These are phyloP conservation scores for Cyclocybe cylindracea DNA, from an alignment of 768 basidiomycete genomes.

Conservation along the genomic window DNA sequence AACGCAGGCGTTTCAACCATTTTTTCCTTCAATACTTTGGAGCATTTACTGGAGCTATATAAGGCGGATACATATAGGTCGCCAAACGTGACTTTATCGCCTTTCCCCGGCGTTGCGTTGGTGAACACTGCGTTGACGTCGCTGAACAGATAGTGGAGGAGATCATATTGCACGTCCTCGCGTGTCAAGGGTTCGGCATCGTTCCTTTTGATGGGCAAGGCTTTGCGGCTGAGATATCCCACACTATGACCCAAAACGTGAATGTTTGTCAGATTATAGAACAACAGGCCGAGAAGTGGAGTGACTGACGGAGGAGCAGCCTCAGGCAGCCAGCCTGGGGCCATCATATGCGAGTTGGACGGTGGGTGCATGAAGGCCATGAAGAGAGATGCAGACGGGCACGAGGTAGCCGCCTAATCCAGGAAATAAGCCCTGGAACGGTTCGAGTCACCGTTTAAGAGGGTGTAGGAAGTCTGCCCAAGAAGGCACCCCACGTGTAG, in stretches of 20 bases:
- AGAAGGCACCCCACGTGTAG: conserved; percentile 15
- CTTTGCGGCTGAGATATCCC: conserved; percentile 66
- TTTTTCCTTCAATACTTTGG: conserved; percentile 86
- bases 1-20: conserved; percentile 82
- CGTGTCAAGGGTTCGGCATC: conserved; percentile 84
- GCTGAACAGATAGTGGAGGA: conserved; percentile 78
- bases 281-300: not conserved
- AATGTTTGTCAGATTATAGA: too few relatives aligned
- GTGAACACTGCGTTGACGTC: conserved; percentile 73
- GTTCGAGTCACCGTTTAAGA: conserved; percentile 5
- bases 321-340: conserved; percentile 46
- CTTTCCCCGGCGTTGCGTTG: conserved; percentile 51
- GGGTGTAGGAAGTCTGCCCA: conserved; percentile 4
- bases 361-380: conserved; percentile 50
- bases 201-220: conserved; percentile 77
- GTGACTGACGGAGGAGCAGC: conserved; percentile 49
- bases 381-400: conserved; percentile 32
- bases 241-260: conserved; percentile 35
- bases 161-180: conserved; percentile 85
- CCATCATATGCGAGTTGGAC: conserved; percentile 26
- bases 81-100: conserved; percentile 67
- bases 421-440: conserved; percentile 12
- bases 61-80: conserved; percentile 84
- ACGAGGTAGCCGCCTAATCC: conserved; percentile 33
- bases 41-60: conserved; percentile 80